Conservation (phyloP, 345 rosid species). For the Citropsis articulata region DNA sequence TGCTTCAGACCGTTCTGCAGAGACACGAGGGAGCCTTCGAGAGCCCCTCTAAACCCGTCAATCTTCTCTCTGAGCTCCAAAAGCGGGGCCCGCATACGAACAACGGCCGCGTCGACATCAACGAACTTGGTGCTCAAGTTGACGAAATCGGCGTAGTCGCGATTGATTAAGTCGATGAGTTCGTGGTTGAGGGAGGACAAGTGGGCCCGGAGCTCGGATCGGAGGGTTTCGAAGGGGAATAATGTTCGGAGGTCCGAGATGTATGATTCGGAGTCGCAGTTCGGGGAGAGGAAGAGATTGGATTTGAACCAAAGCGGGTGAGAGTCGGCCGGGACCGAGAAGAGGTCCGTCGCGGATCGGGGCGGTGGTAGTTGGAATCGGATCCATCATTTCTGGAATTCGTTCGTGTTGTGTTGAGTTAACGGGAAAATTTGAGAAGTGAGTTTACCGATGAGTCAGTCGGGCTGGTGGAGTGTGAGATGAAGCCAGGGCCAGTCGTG, state of each 20-base stretch:
- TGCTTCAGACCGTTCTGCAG: conserved; percentile 78
- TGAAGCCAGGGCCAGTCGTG: not conserved
- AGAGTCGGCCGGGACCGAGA: conserved; percentile 82
- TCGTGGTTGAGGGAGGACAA: conserved; percentile 91
- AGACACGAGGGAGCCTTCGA: conserved; percentile 65
- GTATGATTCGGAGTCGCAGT: conserved; percentile 85
- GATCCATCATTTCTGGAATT: conserved; percentile 44
- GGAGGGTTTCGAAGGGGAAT: conserved; percentile 91
- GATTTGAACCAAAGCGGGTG: conserved; percentile 98
- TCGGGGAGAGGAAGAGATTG: conserved; percentile 70
- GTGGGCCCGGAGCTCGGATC: conserved; percentile 84
- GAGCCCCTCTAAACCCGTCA: conserved; percentile 66
- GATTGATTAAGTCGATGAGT: conserved; percentile 94
- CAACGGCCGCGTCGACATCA: conserved; percentile 84
- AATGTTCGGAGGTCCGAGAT: conserved; percentile 94
- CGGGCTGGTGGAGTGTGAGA: not conserved
- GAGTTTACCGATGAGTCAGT: not conserved
- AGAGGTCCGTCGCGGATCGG: conserved; percentile 81
- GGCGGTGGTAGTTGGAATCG: conserved; percentile 53
- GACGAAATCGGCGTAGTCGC: conserved; percentile 95
- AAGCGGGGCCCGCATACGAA: conserved; percentile 96
- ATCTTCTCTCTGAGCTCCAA: conserved; percentile 89
- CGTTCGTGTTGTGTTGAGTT: not conserved
- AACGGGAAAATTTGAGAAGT: not conserved
- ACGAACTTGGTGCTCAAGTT: conserved; percentile 95